A percentile compares a stretch with the other conserved stretches of the same genome.
Evolutionary conservation across 176 grass and related monocot species (phyloP).

Genomic region (Otatea glauca): DNA sequence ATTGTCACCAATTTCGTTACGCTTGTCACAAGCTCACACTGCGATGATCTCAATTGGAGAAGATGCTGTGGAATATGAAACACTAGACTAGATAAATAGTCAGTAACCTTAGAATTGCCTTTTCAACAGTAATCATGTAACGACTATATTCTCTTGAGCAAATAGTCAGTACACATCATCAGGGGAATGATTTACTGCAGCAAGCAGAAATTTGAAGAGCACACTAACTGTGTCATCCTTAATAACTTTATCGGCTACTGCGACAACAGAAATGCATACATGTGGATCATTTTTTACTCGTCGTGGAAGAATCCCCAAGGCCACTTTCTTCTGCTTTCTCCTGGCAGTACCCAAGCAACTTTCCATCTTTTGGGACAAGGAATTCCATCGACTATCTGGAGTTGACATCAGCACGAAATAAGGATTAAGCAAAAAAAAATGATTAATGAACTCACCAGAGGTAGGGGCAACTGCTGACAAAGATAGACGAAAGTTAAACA

Average conservation of each 20-base stretch:
- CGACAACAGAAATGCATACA: conserved; percentile 14
- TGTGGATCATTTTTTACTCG: conserved; percentile 8
- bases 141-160: not conserved
- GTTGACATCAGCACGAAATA: not conserved
- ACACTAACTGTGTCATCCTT: not conserved
- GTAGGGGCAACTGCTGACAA: not conserved
- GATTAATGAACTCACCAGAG: not conserved
- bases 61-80: not conserved
- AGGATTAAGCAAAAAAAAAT: not conserved
- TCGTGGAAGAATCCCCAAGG: not conserved
- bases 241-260: not conserved
- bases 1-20: not conserved
- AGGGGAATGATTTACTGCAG: not conserved
- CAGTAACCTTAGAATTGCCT: not conserved
- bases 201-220: conserved; percentile 19
- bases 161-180: not conserved
- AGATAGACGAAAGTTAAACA: not conserved
- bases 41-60: not conserved
- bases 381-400: conserved; percentile 75
- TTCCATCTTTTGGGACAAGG: conserved; percentile 82
- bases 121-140: conserved; percentile 1
- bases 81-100: not conserved
- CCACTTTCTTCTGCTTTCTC: conserved; percentile 45
- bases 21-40: not conserved
- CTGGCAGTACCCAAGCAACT: conserved; percentile 56